Conservation (phyloP, 306 rosid genomes). For the Prunus mongolica region DNA sequence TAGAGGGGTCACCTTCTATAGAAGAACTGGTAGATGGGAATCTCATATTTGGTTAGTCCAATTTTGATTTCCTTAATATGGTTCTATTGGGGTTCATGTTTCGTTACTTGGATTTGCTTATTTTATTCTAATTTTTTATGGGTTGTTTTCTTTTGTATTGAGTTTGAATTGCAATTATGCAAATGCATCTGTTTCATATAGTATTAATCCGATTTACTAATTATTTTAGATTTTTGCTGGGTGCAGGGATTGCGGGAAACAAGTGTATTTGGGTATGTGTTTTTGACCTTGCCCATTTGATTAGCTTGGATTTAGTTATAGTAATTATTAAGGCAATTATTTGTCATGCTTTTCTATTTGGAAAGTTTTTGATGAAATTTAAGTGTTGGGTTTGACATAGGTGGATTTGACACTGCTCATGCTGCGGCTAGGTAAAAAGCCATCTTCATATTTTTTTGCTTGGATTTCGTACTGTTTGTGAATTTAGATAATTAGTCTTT, state of each 20-base stretch:
- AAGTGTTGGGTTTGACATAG: slow-evolving; percentile 42
- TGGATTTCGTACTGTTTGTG: neutral
- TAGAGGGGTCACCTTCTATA: slow-evolving; percentile 94
- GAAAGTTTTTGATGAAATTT: slow-evolving; percentile 22
- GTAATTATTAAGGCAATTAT: slow-evolving; percentile 13
- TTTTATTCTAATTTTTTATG: neutral
- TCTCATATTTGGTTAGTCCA: slow-evolving; percentile 85
- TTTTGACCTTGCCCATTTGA: slow-evolving; percentile 18
- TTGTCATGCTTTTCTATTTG: slow-evolving; percentile 32
- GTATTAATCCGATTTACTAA: slow-evolving; percentile 15
- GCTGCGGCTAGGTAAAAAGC: slow-evolving; percentile 85
- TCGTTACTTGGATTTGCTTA: neutral
- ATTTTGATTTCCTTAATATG: neutral
- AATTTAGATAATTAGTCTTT: neutral
- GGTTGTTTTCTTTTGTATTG: neutral
- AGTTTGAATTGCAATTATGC: neutral
- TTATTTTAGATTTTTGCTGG: slow-evolving; percentile 11
- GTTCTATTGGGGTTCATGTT: neutral
- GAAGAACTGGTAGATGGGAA: slow-evolving; percentile 99
- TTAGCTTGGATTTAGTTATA: slow-evolving; percentile 2
- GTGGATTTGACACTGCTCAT: slow-evolving; percentile 99
- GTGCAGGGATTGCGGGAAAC: slow-evolving; percentile 98
- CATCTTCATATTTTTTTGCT: neutral
- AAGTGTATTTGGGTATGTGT: slow-evolving; percentile 88
- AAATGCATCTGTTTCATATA: neutral